Percentiles rank a stretch among this genome's conserved stretches.
These are phyloP conservation scores for Seiridium cupressi DNA, from an alignment of 2,329 filamentous ascomycete genomes.

Conservation along the genomic window DNA sequence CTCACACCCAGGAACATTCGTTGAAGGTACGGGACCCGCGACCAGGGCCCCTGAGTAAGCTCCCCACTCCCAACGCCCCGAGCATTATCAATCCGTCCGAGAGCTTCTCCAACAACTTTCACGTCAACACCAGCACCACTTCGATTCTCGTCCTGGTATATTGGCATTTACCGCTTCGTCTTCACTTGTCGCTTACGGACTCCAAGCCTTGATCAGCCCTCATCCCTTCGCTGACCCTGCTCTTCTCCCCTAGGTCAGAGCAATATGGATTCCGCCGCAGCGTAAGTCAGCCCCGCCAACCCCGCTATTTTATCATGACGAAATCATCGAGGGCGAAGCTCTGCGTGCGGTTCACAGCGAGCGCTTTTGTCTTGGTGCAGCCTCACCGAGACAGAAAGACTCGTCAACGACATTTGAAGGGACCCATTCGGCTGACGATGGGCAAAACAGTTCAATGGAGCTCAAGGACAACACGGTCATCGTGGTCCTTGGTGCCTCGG, in stretches of 20 bases:
- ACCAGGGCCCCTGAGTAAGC: conserved; percentile 7
- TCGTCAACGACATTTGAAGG: no score
- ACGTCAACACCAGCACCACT: background rate
- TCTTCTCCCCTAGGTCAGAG: conserved; percentile 11
- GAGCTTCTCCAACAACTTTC: conserved; percentile 7
- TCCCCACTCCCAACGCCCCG: conserved; percentile 6
- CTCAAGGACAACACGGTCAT: conserved; percentile 98
- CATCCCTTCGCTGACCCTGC: conserved; percentile 1
- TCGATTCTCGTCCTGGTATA: background rate
- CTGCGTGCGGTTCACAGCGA: conserved; percentile 11
- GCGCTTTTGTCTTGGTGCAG: background rate
- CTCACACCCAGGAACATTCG: background rate
- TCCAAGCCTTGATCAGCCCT: no score
- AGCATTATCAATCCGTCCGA: conserved; percentile 6
- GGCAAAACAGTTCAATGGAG: conserved; percentile 70
- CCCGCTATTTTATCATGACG: conserved; percentile 28
- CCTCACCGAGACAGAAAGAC: no score
- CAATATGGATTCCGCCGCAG: conserved; percentile 28
- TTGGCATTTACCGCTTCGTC: background rate
- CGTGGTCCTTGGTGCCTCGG: conserved; percentile 93
- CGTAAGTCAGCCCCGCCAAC: conserved; percentile 30
- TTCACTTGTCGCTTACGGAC: background rate
- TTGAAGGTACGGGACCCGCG: background rate
- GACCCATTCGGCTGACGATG: background rate
- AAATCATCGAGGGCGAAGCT: background rate